These are phyloP conservation scores for Nelumbo lutea DNA, from an alignment of 164 flowering plant genomes.

Conservation along the genomic window DNA sequence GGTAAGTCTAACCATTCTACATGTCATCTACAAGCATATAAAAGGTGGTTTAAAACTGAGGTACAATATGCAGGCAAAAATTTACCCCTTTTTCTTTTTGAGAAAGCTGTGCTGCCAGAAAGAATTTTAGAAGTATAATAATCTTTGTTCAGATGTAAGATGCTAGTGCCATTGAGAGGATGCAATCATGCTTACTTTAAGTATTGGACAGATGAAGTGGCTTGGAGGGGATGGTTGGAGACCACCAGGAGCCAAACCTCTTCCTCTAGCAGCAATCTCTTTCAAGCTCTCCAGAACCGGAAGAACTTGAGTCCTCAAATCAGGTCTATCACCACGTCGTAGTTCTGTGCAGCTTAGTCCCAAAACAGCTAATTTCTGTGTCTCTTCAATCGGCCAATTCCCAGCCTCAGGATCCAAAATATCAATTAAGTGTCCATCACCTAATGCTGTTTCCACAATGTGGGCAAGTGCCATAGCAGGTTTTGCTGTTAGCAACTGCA, in stretches of 20 bases:
- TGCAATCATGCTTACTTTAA: conserved; percentile 40
- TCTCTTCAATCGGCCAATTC: conserved; percentile 69
- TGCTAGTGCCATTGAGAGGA: neutral
- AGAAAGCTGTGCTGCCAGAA: too few species aligned
- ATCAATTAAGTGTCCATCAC: conserved; percentile 31
- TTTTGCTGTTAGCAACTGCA: conserved; percentile 78
- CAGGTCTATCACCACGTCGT: conserved; percentile 65
- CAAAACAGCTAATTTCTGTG: conserved; percentile 52
- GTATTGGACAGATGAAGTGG: conserved; percentile 78
- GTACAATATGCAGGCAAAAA: too few species aligned
- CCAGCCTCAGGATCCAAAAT: conserved; percentile 66
- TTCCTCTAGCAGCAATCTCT: conserved; percentile 40
- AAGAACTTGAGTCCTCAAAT: conserved; percentile 48
- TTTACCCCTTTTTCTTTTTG: too few species aligned
- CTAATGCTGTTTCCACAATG: conserved; percentile 55
- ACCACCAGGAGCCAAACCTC: conserved; percentile 12
- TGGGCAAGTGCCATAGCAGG: conserved; percentile 64
- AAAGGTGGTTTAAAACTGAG: too few species aligned
- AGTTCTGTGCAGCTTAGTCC: conserved; percentile 71
- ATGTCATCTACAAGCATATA: too few species aligned
- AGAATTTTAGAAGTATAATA: too few species aligned
- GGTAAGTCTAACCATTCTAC: too few species aligned
- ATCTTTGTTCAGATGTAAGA: too few species aligned
- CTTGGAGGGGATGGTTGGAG: conserved; percentile 37
- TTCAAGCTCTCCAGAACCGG: conserved; percentile 61